phyloP scores from a whole-genome alignment of 371 early-diverging fungal genomes.

The Circinella minor region DNA sequence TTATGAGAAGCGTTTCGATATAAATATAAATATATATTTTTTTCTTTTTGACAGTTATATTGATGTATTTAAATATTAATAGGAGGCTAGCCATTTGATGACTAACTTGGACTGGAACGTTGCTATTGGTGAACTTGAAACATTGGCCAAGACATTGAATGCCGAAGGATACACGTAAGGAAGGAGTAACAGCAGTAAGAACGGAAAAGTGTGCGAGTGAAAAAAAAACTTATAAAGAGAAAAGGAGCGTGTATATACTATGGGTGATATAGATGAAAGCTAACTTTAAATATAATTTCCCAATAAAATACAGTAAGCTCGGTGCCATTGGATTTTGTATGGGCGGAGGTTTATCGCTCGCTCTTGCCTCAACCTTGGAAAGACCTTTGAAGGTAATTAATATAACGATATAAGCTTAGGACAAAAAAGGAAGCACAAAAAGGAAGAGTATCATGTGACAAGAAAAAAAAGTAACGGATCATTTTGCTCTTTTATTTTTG shows the following conservation, averaged over 20 bases:
- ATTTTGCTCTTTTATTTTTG: neutral
- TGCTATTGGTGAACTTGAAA: slow-evolving; percentile 39
- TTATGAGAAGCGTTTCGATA: neutral
- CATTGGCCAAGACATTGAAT: slow-evolving; percentile 20
- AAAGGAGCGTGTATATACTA: neutral
- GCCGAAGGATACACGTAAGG: slow-evolving; percentile 13
- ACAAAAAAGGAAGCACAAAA: neutral
- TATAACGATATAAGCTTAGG: neutral
- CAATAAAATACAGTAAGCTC: slow-evolving; percentile 28
- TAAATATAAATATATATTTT: no score
- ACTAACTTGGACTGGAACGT: slow-evolving; percentile 47
- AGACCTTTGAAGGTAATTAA: slow-evolving; percentile 33
- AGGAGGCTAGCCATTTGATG: slow-evolving; percentile 60
- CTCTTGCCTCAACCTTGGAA: slow-evolving; percentile 36
- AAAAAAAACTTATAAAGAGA: no score
- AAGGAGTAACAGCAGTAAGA: neutral
- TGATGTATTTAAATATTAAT: neutral
- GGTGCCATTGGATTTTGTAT: slow-evolving; percentile 54
- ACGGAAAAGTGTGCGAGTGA: neutral
- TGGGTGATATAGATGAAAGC: neutral
- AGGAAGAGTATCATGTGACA: no score
- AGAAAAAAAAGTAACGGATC: no score
- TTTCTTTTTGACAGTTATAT: no score
- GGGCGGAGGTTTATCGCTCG: slow-evolving; percentile 56
- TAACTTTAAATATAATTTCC: neutral